These are phyloP conservation scores for Drosera capensis DNA, from an alignment of 148 eudicot species.

Conservation along the genomic window DNA sequence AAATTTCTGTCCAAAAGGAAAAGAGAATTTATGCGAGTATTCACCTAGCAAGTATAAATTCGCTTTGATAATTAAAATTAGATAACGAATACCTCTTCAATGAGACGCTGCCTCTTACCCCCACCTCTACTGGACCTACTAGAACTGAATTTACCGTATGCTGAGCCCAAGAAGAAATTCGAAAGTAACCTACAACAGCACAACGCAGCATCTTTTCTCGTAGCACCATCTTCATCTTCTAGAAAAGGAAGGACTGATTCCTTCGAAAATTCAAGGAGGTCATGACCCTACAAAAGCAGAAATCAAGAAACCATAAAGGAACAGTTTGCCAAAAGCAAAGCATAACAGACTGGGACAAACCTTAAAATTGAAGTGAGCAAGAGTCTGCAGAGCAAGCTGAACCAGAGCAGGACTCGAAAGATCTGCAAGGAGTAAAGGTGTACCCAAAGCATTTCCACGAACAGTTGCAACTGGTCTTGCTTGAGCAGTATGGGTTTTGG, in stretches of 20 bases:
- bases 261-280: slow-evolving; percentile 82
- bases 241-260: slow-evolving; percentile 64
- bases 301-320: neutral
- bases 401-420: slow-evolving; percentile 58
- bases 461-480: slow-evolving; percentile 37
- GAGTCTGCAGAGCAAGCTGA: slow-evolving; percentile 91
- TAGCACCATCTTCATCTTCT: slow-evolving; percentile 80
- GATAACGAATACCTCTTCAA: slow-evolving; percentile 60
- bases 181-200: slow-evolving; percentile 84
- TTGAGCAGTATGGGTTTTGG: slow-evolving; percentile 43
- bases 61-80: neutral
- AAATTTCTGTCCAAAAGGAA: too few species aligned
- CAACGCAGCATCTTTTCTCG: slow-evolving; percentile 87
- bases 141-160: slow-evolving; percentile 40
- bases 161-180: slow-evolving; percentile 45
- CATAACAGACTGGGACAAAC: slow-evolving; percentile 18
- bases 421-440: slow-evolving; percentile 41
- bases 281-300: slow-evolving; percentile 50
- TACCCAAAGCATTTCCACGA: slow-evolving; percentile 28
- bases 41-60: neutral
- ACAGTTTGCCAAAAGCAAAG: slow-evolving; percentile 1
- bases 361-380: slow-evolving; percentile 84
- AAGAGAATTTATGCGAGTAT: too few species aligned
- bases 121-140: slow-evolving; percentile 67
- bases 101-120: slow-evolving; percentile 64